phyloP scores from a whole-genome alignment of 1,139 yeast species.

The Pichia sp. region DNA sequence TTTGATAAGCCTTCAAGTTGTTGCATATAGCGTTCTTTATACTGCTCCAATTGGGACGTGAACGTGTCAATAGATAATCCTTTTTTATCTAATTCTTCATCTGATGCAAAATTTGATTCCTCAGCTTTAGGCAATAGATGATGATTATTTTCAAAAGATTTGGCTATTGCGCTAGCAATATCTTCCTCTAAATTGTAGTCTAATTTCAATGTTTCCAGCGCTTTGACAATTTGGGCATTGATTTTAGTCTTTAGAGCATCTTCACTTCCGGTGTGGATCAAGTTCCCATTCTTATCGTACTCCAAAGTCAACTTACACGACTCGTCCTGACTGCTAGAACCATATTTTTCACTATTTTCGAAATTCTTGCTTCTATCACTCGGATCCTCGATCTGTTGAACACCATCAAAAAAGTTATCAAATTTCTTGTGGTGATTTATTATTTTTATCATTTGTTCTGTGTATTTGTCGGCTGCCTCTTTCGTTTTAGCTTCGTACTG shows the following conservation, averaged over 20 bases:
- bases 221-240: constrained; percentile 23
- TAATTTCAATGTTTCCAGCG: constrained; percentile 24
- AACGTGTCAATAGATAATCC: constrained; percentile 7
- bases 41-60: constrained; percentile 5
- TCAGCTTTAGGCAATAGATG: constrained; percentile 8
- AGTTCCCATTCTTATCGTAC: constrained; percentile 3
- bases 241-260: constrained; percentile 18
- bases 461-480: constrained; percentile 22
- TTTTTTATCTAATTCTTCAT: not conserved
- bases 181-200: constrained; percentile 22
- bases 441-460: constrained; percentile 24
- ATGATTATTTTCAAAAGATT: constrained; percentile 19
- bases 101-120: not conserved
- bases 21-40: constrained; percentile 7
- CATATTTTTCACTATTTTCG: not conserved
- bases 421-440: constrained; percentile 25
- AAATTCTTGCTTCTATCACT: not conserved
- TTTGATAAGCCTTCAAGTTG: constrained; percentile 5
- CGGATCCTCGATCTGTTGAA: constrained; percentile 16
- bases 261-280: constrained; percentile 8
- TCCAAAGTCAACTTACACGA: constrained; percentile 6
- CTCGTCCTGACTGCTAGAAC: not conserved
- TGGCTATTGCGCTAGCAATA: constrained; percentile 23
- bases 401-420: constrained; percentile 24
- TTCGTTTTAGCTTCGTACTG: not conserved